These are phyloP conservation scores for Phalaenopsis aphrodite DNA, from an alignment of 106 monocot species.

Conservation along the genomic window DNA sequence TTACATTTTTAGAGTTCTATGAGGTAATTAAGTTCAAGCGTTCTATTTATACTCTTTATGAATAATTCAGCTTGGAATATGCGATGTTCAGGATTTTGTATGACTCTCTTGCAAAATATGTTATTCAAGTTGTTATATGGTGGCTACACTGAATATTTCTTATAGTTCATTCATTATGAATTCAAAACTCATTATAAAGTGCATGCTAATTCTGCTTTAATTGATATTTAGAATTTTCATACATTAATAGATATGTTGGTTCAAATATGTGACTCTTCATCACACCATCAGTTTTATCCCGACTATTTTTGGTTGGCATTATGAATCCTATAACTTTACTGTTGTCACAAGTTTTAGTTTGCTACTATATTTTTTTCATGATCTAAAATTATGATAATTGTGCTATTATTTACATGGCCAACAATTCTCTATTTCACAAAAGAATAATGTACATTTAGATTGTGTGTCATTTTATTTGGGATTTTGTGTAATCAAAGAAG, in stretches of 20 bases:
- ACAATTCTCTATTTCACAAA: too few relatives aligned
- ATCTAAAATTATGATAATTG: too few relatives aligned
- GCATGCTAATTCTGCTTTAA: neutral
- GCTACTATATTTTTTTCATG: too few relatives aligned
- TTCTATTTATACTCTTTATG: neutral
- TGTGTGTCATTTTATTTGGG: too few relatives aligned
- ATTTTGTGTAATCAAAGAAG: too few relatives aligned
- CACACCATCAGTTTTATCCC: too few relatives aligned
- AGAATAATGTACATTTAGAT: too few relatives aligned
- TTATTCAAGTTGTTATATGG: neutral
- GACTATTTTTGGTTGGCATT: too few relatives aligned
- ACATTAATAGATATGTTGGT: neutral
- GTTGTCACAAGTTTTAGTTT: too few relatives aligned
- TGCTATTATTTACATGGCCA: too few relatives aligned
- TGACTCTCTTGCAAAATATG: neutral
- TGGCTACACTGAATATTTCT: neutral
- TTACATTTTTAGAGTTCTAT: conserved; percentile 86
- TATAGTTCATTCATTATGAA: neutral
- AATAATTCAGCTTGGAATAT: neutral
- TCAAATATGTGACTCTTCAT: too few relatives aligned
- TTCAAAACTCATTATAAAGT: neutral
- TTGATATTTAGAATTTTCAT: neutral
- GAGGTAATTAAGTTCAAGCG: conserved; percentile 43
- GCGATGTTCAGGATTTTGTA: neutral
- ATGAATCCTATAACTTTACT: too few relatives aligned